phyloP scores from a whole-genome alignment of 2,329 filamentous ascomycete genomes.

The Hortaea sp. region DNA sequence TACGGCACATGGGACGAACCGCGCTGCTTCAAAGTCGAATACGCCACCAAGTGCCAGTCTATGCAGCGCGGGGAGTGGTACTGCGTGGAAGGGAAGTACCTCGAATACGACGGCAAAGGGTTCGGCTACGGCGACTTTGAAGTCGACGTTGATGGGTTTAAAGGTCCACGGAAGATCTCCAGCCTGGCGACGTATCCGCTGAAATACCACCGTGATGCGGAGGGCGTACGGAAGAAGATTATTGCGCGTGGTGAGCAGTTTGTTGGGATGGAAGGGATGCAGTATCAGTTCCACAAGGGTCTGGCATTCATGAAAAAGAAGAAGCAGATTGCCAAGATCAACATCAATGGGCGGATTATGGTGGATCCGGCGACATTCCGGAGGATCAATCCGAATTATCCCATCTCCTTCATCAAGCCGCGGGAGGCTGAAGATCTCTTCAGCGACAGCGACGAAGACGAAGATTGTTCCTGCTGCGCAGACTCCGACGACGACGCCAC shows the following conservation, averaged over 20 bases:
- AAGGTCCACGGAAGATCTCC: slow-evolving; percentile 72
- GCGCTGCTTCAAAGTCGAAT: slow-evolving; percentile 71
- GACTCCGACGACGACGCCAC: slow-evolving; percentile 30
- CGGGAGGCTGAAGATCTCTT: slow-evolving; percentile 50
- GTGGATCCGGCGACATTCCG: slow-evolving; percentile 74
- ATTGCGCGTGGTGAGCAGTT: slow-evolving; percentile 79
- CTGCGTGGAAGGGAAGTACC: slow-evolving; percentile 64
- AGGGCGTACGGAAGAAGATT: slow-evolving; percentile 53
- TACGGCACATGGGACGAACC: slow-evolving; percentile 70
- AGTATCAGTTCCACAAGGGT: slow-evolving; percentile 74
- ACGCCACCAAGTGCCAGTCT: slow-evolving; percentile 57
- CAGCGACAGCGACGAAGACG: slow-evolving; percentile 39
- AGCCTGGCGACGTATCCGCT: slow-evolving; percentile 68
- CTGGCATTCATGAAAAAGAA: slow-evolving; percentile 80
- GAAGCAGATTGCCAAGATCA: slow-evolving; percentile 64
- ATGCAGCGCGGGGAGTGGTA: slow-evolving; percentile 68
- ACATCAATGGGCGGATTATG: slow-evolving; percentile 82
- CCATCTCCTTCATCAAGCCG: slow-evolving; percentile 61
- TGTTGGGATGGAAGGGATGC: slow-evolving; percentile 66
- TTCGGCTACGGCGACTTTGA: slow-evolving; percentile 67
- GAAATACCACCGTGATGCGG: slow-evolving; percentile 65
- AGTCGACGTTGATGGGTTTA: slow-evolving; percentile 63
- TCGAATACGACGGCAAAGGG: slow-evolving; percentile 80
- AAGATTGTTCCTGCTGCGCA: slow-evolving; percentile 31
- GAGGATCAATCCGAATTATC: slow-evolving; percentile 78